A percentile compares a stretch with the other conserved stretches of the same genome.
phyloP scores from a whole-genome alignment of 768 basidiomycete genomes.

The Strobilomyces dryophilus region DNA sequence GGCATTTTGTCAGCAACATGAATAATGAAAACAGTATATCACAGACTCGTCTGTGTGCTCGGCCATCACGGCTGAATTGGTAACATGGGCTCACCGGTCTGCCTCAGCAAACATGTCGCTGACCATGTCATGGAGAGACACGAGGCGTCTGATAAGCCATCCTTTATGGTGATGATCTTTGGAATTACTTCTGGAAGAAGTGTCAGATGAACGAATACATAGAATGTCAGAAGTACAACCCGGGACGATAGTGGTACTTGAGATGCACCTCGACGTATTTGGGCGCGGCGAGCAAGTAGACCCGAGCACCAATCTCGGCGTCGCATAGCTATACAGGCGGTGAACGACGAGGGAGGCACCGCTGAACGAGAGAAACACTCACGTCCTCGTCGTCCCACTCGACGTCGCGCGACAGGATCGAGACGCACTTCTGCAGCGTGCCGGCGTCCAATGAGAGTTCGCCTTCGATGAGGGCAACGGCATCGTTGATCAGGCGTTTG shows the following conservation, averaged over 20 bases:
- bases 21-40: too few relatives aligned
- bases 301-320: background rate
- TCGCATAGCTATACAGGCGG: background rate
- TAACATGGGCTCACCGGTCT: too few relatives aligned
- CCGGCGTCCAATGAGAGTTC: background rate
- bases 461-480: background rate
- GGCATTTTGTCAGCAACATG: too few relatives aligned
- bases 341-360: too few relatives aligned
- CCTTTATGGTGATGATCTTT: background rate
- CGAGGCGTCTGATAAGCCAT: background rate
- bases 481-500: background rate
- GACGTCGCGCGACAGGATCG: background rate
- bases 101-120: background rate
- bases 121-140: background rate
- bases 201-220: too few relatives aligned
- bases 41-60: too few relatives aligned
- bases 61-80: too few relatives aligned
- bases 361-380: background rate
- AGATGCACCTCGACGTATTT: conserved; percentile 15
- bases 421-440: background rate
- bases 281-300: conserved; percentile 8
- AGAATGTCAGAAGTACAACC: background rate
- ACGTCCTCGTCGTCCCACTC: background rate
- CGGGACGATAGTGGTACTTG: conserved; percentile 4
- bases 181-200: background rate